Evolutionary conservation across 768 basidiomycete genomes (phyloP).

Genomic region (Lyophyllum decastes): DNA sequence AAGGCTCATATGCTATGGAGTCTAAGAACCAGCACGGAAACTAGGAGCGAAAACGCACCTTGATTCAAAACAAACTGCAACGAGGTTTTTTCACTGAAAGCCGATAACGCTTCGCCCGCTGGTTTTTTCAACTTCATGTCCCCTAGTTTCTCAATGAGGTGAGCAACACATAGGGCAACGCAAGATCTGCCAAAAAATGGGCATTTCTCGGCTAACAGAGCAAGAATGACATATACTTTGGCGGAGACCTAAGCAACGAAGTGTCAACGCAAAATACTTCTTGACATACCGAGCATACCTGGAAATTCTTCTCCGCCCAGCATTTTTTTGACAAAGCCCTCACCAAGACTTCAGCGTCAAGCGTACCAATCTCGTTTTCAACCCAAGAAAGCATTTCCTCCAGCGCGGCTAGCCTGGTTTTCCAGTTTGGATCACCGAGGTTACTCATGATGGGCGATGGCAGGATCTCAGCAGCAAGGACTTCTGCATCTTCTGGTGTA

Average conservation of each 20-base stretch:
- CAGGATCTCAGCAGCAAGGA: conserved; percentile 68
- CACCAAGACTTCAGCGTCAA: conserved; percentile 89
- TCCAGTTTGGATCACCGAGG: conserved; percentile 92
- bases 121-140: conserved; percentile 97
- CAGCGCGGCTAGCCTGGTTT: conserved; percentile 81
- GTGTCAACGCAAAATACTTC: conserved; percentile 2
- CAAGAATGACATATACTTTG: conserved; percentile 83
- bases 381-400: conserved; percentile 88
- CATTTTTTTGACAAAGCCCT: conserved; percentile 89
- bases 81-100: conserved; percentile 90
- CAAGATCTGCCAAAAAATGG: conserved; percentile 87
- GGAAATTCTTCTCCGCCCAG: conserved; percentile 99
- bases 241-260: conserved; percentile 71
- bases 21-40: conserved; percentile 5
- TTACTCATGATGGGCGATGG: conserved; percentile 71
- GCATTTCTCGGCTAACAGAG: conserved; percentile 70
- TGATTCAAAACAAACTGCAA: conserved; percentile 92
- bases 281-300: conserved; percentile 48
- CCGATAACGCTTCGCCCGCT: conserved; percentile 81
- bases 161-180: conserved; percentile 75
- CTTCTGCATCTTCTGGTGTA: conserved; percentile 90
- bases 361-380: conserved; percentile 58
- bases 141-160: conserved; percentile 92
- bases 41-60: conserved; percentile 44
- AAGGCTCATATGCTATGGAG: conserved; percentile 80